Percentiles rank a stretch among this genome's conserved stretches.
phyloP scores from a whole-genome alignment of 164 flowering plant genomes.

The Pachysandra terminalis region DNA sequence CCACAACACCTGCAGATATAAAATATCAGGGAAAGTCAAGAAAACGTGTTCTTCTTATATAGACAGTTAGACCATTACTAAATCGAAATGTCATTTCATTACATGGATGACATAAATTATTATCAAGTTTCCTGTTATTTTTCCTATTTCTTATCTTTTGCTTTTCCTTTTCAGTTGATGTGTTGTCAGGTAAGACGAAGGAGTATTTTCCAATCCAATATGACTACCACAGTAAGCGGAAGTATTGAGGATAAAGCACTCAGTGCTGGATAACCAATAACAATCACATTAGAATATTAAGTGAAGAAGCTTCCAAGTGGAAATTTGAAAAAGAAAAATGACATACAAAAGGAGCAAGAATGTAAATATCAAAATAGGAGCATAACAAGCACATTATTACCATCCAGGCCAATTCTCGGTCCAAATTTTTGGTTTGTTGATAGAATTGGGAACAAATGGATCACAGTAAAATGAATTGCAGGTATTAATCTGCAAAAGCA shows the following conservation, averaged over 20 bases:
- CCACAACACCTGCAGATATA: neutral
- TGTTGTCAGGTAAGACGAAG: no score
- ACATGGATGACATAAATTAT: no score
- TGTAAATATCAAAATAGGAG: neutral
- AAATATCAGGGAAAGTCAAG: neutral
- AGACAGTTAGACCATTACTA: neutral
- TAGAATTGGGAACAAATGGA: slow-evolving; percentile 65
- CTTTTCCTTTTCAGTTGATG: no score
- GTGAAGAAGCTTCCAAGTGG: neutral
- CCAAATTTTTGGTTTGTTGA: slow-evolving; percentile 89
- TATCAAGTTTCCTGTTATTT: no score
- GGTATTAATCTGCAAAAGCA: slow-evolving; percentile 77
- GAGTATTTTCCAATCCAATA: no score
- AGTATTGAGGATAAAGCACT: no score
- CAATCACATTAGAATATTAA: neutral
- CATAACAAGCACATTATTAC: slow-evolving; percentile 33
- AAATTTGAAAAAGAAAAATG: no score
- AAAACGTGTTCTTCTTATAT: neutral
- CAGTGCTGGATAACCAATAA: neutral
- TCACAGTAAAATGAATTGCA: slow-evolving; percentile 98
- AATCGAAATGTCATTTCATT: no score
- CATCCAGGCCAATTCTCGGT: slow-evolving; percentile 99
- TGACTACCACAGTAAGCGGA: no score
- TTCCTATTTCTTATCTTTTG: no score
- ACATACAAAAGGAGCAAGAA: neutral